Evolutionary conservation across 2,329 filamentous ascomycete species (phyloP).

Genomic region (Pezicula carpinea): DNA sequence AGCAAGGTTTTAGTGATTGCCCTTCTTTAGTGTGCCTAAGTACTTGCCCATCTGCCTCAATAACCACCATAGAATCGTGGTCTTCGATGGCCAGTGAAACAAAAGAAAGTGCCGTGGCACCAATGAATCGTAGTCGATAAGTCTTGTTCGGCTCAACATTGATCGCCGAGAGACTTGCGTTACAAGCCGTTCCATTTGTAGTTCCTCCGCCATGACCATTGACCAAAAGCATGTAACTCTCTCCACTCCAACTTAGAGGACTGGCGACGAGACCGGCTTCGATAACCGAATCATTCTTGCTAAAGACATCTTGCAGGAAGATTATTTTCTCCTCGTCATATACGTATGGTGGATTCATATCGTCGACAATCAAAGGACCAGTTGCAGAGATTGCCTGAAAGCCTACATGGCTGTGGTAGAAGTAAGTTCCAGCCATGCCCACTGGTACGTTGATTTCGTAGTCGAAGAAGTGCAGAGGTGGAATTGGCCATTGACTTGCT

Average conservation of each 20-base stretch:
- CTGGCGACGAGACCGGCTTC: constrained; percentile 41
- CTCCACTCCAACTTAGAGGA: constrained; percentile 55
- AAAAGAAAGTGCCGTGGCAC: constrained; percentile 49
- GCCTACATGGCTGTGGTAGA: constrained; percentile 51
- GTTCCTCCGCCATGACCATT: constrained; percentile 49
- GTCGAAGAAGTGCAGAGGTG: constrained; percentile 48
- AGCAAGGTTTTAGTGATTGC: background rate
- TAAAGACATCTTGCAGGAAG: constrained; percentile 52
- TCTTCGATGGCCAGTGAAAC: constrained; percentile 50
- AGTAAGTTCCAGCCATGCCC: constrained; percentile 47
- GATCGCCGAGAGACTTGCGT: constrained; percentile 41
- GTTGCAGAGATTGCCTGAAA: constrained; percentile 45
- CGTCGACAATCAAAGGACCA: constrained; percentile 45
- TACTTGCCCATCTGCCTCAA: constrained; percentile 52
- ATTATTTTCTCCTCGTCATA: constrained; percentile 60
- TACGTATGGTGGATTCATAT: constrained; percentile 40
- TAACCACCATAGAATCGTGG: constrained; percentile 51
- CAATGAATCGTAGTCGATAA: constrained; percentile 59
- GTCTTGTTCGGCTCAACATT: constrained; percentile 54
- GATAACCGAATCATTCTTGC: constrained; percentile 46
- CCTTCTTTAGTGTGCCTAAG: constrained; percentile 12
- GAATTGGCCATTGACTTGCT: constrained; percentile 50
- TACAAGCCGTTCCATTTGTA: constrained; percentile 28
- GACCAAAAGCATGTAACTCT: constrained; percentile 50
- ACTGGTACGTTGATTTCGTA: constrained; percentile 43